Conservation (phyloP, 2,329 filamentous ascomycete species). For the Fusarium floridanum region DNA sequence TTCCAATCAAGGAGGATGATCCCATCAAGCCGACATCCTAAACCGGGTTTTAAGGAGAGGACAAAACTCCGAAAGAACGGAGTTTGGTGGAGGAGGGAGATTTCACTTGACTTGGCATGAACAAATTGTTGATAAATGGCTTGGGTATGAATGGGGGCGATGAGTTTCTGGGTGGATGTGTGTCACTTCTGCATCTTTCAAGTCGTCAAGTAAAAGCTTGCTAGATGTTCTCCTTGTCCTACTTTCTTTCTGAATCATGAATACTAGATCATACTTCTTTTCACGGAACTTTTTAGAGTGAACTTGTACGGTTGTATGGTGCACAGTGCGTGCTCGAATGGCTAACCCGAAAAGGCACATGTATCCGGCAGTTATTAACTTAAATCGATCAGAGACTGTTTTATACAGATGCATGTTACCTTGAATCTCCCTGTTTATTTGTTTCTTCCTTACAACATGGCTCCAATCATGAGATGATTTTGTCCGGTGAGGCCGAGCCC, state of each 20-base stretch:
- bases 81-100: neutral
- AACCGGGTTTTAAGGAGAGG: constrained; percentile 1
- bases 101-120: neutral
- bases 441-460: neutral
- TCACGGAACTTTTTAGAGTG: neutral
- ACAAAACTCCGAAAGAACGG: neutral
- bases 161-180: neutral
- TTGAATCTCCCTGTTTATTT: neutral
- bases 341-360: neutral
- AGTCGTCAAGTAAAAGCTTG: neutral
- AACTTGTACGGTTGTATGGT: neutral
- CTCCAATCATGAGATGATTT: neutral
- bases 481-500: neutral
- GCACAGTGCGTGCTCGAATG: neutral
- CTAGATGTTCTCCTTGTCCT: neutral
- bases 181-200: neutral
- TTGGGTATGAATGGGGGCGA: neutral
- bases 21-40: constrained; percentile 23
- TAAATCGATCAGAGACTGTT: neutral
- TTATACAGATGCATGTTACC: neutral
- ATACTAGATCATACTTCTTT: neutral
- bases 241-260: constrained; percentile 1
- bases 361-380: neutral
- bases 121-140: constrained; percentile 17
- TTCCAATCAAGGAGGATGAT: constrained; percentile 26